Percentiles rank a stretch among this genome's conserved stretches.
Conservation (phyloP, 305 asterid species). For the Rubia peregrina region DNA sequence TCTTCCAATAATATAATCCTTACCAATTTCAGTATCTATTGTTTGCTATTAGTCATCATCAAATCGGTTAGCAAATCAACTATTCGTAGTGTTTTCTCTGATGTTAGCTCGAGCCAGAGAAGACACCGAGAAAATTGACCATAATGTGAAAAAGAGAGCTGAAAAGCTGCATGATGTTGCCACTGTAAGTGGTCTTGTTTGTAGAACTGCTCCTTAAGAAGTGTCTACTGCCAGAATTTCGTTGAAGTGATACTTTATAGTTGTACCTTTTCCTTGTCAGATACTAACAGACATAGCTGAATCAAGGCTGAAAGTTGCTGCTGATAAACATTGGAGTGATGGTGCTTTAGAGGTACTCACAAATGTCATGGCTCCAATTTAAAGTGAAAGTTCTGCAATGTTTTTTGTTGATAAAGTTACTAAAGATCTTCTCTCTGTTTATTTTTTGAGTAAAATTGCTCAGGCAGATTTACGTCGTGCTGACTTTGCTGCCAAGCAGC, state of each 20-base stretch:
- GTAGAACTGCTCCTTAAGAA: conserved; percentile 6
- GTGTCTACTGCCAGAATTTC: not conserved
- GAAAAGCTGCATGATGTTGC: conserved; percentile 78
- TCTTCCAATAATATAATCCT: not conserved
- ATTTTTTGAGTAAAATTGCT: conserved; percentile 8
- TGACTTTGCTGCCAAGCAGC: conserved; percentile 74
- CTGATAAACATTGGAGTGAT: conserved; percentile 91
- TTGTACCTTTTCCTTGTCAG: conserved; percentile 32
- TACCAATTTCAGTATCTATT: not conserved
- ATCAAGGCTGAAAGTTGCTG: conserved; percentile 69
- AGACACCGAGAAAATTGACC: conserved; percentile 80
- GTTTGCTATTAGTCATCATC: conserved; percentile 1
- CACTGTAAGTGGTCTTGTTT: conserved; percentile 43
- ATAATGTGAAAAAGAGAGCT: conserved; percentile 73
- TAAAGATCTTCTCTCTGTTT: conserved; percentile 17
- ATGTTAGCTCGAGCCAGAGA: conserved; percentile 82
- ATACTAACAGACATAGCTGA: conserved; percentile 64
- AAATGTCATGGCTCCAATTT: not conserved
- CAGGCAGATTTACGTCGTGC: conserved; percentile 92
- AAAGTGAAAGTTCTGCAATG: not conserved
- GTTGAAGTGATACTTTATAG: not conserved
- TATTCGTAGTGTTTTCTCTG: conserved; percentile 1
- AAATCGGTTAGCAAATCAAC: not conserved
- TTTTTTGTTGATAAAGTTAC: not conserved
- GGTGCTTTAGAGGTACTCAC: conserved; percentile 82